phyloP scores from a whole-genome alignment of 441 rosid species.

The Hypseocharis bilobata region DNA sequence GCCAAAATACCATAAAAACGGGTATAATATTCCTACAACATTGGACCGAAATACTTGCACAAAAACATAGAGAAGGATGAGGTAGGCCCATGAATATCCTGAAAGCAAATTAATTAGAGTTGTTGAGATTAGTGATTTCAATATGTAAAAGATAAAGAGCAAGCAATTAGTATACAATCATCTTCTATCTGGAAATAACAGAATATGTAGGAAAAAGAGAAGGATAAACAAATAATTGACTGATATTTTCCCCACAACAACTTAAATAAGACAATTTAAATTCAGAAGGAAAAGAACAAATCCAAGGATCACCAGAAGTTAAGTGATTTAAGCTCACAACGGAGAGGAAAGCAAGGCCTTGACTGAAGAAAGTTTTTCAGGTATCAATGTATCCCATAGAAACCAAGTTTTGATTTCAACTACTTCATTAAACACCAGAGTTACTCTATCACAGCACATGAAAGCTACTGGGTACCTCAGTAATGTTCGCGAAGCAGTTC shows the following conservation, averaged over 20 bases:
- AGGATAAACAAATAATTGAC: background rate
- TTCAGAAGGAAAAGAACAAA: too few relatives aligned
- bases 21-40: constrained; percentile 60
- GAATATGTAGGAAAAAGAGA: background rate
- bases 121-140: background rate
- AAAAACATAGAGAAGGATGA: constrained; percentile 58
- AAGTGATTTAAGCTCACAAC: too few relatives aligned
- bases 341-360: too few relatives aligned
- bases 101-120: constrained; percentile 21
- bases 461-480: too few relatives aligned
- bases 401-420: too few relatives aligned
- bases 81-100: constrained; percentile 69
- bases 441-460: too few relatives aligned
- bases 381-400: too few relatives aligned
- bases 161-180: constrained; percentile 1
- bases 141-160: background rate
- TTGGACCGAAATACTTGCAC: constrained; percentile 57
- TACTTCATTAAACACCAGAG: too few relatives aligned
- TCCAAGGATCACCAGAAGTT: too few relatives aligned
- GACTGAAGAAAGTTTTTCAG: too few relatives aligned
- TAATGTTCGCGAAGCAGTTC: too few relatives aligned
- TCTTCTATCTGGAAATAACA: background rate
- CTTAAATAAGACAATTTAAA: too few relatives aligned
- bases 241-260: background rate
- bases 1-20: constrained; percentile 54